Base-by-base conservation (phyloP, 108 stramenopile species). In the Conticribra weissflogii region DNA sequence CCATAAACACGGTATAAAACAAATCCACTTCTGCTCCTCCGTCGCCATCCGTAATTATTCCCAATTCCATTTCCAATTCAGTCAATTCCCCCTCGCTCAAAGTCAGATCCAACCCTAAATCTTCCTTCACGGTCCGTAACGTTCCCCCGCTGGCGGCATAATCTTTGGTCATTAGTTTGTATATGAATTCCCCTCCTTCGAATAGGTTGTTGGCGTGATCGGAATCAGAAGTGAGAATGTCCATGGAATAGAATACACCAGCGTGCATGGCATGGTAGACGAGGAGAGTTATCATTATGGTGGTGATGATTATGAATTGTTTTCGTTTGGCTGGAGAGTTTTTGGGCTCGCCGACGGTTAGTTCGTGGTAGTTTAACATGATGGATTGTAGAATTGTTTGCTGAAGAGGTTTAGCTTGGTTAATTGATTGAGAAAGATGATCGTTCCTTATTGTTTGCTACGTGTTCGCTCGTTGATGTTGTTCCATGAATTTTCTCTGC, bases 321-420 rank as follows among this genome's bases (percentile, higher is more conserved):
- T 78, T 59, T 15, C 80, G 62, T 55, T 63, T 50, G 46, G 71
- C 59, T 2, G 88, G 86, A 33, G 88, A 80, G 70, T 85, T 75
- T 27, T 59, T 53, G 19, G 76, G 67, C 45, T 87, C 82, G 58
- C 56, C 44, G 72, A 85, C 79, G 18, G 86, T 88, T 73, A 92
- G 73, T 87, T 86, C 90, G 73, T 89, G 90, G 76, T 89, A 87
- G 71, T 86, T 89, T 63, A 78, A 48, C 83, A 76, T 84, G 36
- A 36, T 59, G 1, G 24, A 31, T 5, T 45, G 28, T 16, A 27
- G 22, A 14, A 34, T 22, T 50, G 27, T 47, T 9, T 2, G 29
- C 12, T 41, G n/a, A n/a, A n/a, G n/a, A n/a, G n/a, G n/a, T n/a
- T n/a, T n/a, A n/a, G n/a, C n/a, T n/a, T n/a, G 25, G 24, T 50